These are phyloP conservation scores for Phylloporus rhodoxanthus DNA, from an alignment of 768 basidiomycete species.

Conservation along the genomic window DNA sequence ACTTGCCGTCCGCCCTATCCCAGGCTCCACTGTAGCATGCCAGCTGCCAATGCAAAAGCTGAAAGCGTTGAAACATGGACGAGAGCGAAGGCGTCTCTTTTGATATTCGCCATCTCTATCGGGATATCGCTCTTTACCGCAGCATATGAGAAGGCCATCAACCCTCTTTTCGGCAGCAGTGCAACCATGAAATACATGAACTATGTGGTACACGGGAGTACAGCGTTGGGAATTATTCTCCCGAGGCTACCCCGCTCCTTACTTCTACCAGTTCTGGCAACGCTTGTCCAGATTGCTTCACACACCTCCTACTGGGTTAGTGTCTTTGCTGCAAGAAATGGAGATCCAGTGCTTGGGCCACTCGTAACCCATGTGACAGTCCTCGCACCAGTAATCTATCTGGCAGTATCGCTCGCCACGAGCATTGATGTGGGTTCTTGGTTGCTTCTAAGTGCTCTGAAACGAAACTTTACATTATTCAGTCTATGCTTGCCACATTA, in stretches of 20 bases:
- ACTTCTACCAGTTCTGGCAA: constrained; percentile 31
- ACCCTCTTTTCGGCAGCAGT: constrained; percentile 62
- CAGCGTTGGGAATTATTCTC: constrained; percentile 31
- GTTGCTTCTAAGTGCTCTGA: neutral
- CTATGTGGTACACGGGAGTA: constrained; percentile 34
- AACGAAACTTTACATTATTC: neutral
- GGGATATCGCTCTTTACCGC: constrained; percentile 53
- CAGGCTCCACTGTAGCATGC: neutral
- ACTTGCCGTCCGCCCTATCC: too few species aligned
- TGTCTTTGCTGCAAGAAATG: constrained; percentile 49
- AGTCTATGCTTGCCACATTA: constrained; percentile 23
- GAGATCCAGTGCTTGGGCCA: constrained; percentile 52
- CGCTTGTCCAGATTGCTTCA: constrained; percentile 44
- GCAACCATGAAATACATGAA: constrained; percentile 48
- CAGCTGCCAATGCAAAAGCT: constrained; percentile 1
- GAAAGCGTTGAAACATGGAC: constrained; percentile 7
- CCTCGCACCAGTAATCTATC: constrained; percentile 51
- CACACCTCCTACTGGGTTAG: constrained; percentile 65
- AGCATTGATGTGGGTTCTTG: constrained; percentile 34
- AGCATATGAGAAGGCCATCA: constrained; percentile 56
- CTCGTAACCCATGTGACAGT: constrained; percentile 51
- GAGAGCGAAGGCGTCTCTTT: constrained; percentile 15
- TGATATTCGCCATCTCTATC: constrained; percentile 25
- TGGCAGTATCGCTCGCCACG: constrained; percentile 44
- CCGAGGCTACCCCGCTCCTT: constrained; percentile 24